Percentiles rank a stretch among this genome's conserved stretches.
These are phyloP conservation scores for Cantharellus anzutake DNA, from an alignment of 768 basidiomycete genomes.

Conservation along the genomic window DNA sequence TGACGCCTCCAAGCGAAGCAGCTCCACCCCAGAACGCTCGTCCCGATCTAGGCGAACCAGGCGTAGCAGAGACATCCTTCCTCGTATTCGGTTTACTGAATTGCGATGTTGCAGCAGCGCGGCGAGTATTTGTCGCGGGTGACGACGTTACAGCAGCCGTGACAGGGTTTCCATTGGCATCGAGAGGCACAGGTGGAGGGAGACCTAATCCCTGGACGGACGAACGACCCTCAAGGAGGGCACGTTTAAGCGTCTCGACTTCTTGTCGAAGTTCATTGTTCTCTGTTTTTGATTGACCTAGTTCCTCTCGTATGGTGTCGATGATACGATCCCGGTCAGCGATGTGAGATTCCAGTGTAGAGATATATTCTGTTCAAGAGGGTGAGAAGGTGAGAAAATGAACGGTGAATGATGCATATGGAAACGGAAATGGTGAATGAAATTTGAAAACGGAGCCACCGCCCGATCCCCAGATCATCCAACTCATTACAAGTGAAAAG, in stretches of 20 bases:
- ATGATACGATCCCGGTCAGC: slow-evolving; percentile 83
- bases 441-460: neutral
- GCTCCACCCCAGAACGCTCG: slow-evolving; percentile 74
- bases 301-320: slow-evolving; percentile 67
- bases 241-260: slow-evolving; percentile 51
- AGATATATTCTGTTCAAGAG: slow-evolving; percentile 62
- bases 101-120: slow-evolving; percentile 10
- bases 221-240: slow-evolving; percentile 48
- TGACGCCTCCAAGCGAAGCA: slow-evolving; percentile 42
- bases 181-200: slow-evolving; percentile 16
- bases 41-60: slow-evolving; percentile 37
- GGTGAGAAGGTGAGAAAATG: neutral
- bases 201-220: slow-evolving; percentile 19
- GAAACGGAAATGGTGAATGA: neutral
- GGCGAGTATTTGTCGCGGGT: slow-evolving; percentile 8
- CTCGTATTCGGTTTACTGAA: slow-evolving; percentile 49
- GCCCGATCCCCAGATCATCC: neutral
- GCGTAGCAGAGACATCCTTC: slow-evolving; percentile 37
- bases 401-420: neutral
- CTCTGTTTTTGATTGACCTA: slow-evolving; percentile 61
- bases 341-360: slow-evolving; percentile 83
- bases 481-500: neutral
- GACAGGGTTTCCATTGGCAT: neutral
- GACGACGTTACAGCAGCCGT: slow-evolving; percentile 6
- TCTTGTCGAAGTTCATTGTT: slow-evolving; percentile 69